Percentiles rank a stretch among this genome's conserved stretches.
These are phyloP conservation scores for Apiospora pterosperma DNA, from an alignment of 2,329 filamentous ascomycete genomes.

Conservation along the genomic window DNA sequence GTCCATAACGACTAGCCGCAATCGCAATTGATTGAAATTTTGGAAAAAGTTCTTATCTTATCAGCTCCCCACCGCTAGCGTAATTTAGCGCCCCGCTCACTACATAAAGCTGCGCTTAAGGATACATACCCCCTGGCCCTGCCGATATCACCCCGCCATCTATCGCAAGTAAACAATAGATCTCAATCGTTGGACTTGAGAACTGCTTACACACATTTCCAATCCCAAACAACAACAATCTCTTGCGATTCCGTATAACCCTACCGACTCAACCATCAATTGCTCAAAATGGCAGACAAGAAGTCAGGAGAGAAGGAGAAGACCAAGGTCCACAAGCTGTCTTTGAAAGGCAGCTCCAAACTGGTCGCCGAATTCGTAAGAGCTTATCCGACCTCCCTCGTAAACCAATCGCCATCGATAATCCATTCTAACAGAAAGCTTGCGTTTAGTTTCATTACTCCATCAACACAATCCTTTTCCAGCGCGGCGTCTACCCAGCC, in stretches of 20 bases:
- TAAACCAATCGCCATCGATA: background rate
- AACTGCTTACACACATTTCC: background rate
- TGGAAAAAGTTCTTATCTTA: slow-evolving; percentile 6
- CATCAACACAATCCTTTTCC: slow-evolving; percentile 95
- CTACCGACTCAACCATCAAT: background rate
- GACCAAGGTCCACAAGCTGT: slow-evolving; percentile 92
- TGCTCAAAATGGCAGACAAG: slow-evolving; percentile 21
- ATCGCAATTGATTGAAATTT: slow-evolving; percentile 2
- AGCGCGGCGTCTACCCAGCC: slow-evolving; percentile 81
- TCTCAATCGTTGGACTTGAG: background rate
- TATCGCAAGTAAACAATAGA: slow-evolving; percentile 5
- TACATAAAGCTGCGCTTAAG: background rate
- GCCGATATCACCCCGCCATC: slow-evolving; percentile 3
- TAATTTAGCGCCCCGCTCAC: background rate
- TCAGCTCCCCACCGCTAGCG: background rate
- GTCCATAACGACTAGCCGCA: background rate
- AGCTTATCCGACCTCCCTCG: slow-evolving; percentile 18
- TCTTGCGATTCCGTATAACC: background rate
- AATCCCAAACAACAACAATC: background rate
- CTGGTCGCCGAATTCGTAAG: slow-evolving; percentile 92
- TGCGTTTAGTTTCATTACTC: slow-evolving; percentile 82
- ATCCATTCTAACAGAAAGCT: background rate
- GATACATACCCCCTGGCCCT: background rate
- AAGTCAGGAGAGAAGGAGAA: slow-evolving; percentile 55
- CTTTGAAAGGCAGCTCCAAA: slow-evolving; percentile 79